These are phyloP conservation scores for Phaseolus coccineus DNA, from an alignment of 331 rosid species.

Conservation along the genomic window DNA sequence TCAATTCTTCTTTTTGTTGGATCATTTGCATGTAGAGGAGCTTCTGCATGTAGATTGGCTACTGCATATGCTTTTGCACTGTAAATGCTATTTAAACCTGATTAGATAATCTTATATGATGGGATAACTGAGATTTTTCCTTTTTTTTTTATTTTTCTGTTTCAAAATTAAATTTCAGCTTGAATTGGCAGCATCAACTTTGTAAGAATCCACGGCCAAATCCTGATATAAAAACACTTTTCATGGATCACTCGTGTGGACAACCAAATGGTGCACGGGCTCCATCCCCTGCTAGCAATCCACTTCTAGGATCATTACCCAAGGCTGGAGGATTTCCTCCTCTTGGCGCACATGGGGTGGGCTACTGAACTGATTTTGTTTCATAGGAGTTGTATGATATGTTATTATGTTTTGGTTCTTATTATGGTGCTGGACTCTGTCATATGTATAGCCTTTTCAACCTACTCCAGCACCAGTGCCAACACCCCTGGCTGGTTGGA, in stretches of 20 bases:
- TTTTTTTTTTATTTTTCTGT: conserved; percentile 17
- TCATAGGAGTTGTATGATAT: not conserved
- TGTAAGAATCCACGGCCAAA: conserved; percentile 97
- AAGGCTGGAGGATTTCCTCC: conserved; percentile 98
- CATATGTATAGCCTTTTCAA: conserved; percentile 76
- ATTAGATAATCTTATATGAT: conserved; percentile 16
- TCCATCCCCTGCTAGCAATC: conserved; percentile 94
- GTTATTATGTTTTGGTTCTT: conserved; percentile 25
- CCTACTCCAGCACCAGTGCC: conserved; percentile 83
- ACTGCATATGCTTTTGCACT: conserved; percentile 14
- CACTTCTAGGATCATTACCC: conserved; percentile 85
- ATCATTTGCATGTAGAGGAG: not conserved
- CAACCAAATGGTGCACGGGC: conserved; percentile 98
- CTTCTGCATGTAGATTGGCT: not conserved
- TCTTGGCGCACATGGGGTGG: conserved; percentile 79
- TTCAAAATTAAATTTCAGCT: conserved; percentile 61
- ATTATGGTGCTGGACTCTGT: conserved; percentile 4
- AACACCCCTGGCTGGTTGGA: conserved; percentile 92
- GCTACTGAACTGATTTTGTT: conserved; percentile 38
- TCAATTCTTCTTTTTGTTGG: conserved; percentile 11
- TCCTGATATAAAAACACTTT: conserved; percentile 98
- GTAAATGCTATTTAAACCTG: conserved; percentile 3
- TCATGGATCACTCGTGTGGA: conserved; percentile 97
- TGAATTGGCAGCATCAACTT: conserved; percentile 99
- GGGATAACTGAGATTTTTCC: conserved; percentile 11